phyloP scores from a whole-genome alignment of 495 filamentous ascomycete species.

The Neurospora sublineolata region DNA sequence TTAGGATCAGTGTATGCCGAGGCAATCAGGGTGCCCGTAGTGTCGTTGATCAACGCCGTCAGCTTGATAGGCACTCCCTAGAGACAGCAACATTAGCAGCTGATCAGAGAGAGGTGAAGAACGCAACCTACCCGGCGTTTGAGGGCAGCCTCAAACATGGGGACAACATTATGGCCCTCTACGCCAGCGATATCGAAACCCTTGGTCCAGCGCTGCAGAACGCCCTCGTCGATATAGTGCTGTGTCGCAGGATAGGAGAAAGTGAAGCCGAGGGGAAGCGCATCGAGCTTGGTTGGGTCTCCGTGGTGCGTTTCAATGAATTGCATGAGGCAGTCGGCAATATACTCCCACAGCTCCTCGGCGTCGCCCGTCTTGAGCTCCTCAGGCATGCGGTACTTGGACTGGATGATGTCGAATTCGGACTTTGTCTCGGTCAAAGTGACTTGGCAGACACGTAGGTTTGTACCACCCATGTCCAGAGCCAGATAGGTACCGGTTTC shows the following conservation, averaged over 20 bases:
- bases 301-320: slow-evolving; percentile 89
- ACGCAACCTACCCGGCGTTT: slow-evolving; percentile 52
- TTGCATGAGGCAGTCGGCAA: slow-evolving; percentile 92
- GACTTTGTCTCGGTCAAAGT: slow-evolving; percentile 81
- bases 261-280: slow-evolving; percentile 85
- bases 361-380: slow-evolving; percentile 83
- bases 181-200: slow-evolving; percentile 96
- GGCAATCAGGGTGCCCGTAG: slow-evolving; percentile 96
- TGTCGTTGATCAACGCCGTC: slow-evolving; percentile 91
- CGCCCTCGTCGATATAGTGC: slow-evolving; percentile 89
- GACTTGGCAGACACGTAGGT: slow-evolving; percentile 95
- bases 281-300: slow-evolving; percentile 46
- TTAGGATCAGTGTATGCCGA: slow-evolving; percentile 85
- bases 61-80: slow-evolving; percentile 88
- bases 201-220: slow-evolving; percentile 97
- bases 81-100: slow-evolving; percentile 4
- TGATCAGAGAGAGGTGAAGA: neutral
- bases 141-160: slow-evolving; percentile 77
- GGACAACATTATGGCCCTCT: slow-evolving; percentile 89
- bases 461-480: slow-evolving; percentile 97
- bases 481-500: slow-evolving; percentile 88
- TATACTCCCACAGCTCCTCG: slow-evolving; percentile 95
- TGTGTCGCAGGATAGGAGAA: slow-evolving; percentile 97
- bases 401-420: slow-evolving; percentile 97
- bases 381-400: slow-evolving; percentile 94